phyloP scores from a whole-genome alignment of 768 basidiomycete genomes.

The Tricholoma sp. region DNA sequence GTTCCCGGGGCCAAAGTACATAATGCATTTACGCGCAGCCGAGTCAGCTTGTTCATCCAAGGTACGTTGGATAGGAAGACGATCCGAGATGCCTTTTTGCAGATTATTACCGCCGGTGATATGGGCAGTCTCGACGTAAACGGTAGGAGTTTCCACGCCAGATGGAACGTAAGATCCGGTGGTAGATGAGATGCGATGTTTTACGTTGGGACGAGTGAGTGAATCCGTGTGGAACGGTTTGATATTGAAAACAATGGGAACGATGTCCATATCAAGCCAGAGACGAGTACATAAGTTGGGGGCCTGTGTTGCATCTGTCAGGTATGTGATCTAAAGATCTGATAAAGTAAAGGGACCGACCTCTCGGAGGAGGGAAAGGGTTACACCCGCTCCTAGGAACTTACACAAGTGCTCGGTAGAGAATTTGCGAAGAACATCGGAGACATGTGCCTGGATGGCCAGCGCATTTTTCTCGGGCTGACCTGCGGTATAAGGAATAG shows the following conservation, averaged over 20 bases:
- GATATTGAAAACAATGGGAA: constrained; percentile 84
- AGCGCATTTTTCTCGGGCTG: constrained; percentile 51
- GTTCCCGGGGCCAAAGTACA: constrained; percentile 80
- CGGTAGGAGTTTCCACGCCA: constrained; percentile 70
- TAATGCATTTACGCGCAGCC: constrained; percentile 77
- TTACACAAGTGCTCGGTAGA: constrained; percentile 76
- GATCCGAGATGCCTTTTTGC: constrained; percentile 44
- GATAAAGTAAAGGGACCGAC: constrained; percentile 27
- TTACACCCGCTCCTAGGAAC: constrained; percentile 81
- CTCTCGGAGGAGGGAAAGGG: constrained; percentile 65
- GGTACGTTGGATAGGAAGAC: constrained; percentile 69
- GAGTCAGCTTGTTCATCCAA: constrained; percentile 85
- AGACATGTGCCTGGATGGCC: constrained; percentile 58
- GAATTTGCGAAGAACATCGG: constrained; percentile 67
- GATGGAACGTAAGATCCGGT: constrained; percentile 76
- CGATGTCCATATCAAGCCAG: constrained; percentile 80
- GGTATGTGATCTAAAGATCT: constrained; percentile 14
- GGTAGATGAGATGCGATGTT: constrained; percentile 78
- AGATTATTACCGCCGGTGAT: constrained; percentile 36
- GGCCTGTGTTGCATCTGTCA: constrained; percentile 32
- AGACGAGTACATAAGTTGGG: constrained; percentile 84
- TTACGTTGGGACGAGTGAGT: constrained; percentile 71
- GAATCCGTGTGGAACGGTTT: constrained; percentile 80
- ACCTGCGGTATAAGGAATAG: constrained; percentile 46
- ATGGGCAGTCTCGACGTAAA: constrained; percentile 58